Conservation (phyloP, 2,329 filamentous ascomycete species). For the Fusarium circinatum region DNA sequence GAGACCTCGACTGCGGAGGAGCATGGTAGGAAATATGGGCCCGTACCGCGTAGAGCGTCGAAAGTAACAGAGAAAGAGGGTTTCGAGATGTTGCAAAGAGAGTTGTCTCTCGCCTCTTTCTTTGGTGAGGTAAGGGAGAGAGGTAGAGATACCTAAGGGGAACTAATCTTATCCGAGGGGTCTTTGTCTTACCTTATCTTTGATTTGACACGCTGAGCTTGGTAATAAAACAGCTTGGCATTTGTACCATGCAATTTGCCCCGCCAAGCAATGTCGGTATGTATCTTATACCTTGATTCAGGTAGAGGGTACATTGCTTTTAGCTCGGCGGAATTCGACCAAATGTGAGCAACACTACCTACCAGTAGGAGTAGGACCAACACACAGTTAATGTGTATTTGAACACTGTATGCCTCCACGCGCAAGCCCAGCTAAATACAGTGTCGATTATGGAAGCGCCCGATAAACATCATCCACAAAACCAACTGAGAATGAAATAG, state of each 20-base stretch:
- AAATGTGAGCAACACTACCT: conserved; percentile 7
- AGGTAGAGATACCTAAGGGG: conserved; percentile 1
- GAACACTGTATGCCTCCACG: not conserved
- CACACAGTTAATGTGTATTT: not conserved
- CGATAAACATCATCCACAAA: not conserved
- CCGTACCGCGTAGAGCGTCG: conserved; percentile 7
- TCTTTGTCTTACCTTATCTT: conserved; percentile 15
- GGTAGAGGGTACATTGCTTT: conserved; percentile 15
- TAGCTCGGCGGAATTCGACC: not conserved
- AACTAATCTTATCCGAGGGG: conserved; percentile 12
- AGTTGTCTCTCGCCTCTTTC: not conserved
- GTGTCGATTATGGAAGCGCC: not conserved
- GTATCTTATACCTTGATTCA: conserved; percentile 11
- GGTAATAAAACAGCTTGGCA: conserved; percentile 29
- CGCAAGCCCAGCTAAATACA: not conserved
- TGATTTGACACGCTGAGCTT: conserved; percentile 11
- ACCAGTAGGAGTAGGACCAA: conserved; percentile 2
- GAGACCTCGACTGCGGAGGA: conserved; percentile 37
- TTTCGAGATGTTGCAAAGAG: not conserved
- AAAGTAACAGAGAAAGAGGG: not conserved
- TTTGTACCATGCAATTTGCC: conserved; percentile 7
- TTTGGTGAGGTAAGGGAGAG: not conserved
- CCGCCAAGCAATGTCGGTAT: not conserved
- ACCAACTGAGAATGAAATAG: conserved; percentile 6
- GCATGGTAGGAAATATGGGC: conserved; percentile 27